phyloP scores from a whole-genome alignment of 176 grass and related monocot species.

The Oryza glumipatula region DNA sequence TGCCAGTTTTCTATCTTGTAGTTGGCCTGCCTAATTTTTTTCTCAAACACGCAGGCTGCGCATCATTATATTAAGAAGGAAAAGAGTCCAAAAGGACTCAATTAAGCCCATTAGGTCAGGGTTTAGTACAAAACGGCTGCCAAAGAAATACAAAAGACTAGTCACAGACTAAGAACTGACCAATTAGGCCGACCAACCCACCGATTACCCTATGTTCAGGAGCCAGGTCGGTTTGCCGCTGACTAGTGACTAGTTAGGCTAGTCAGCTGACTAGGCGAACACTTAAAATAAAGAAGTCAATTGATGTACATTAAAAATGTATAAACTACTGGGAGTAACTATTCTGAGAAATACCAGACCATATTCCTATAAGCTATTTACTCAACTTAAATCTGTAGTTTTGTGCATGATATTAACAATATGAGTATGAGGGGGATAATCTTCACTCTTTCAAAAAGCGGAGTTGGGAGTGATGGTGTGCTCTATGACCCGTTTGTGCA shows the following conservation, averaged over 20 bases:
- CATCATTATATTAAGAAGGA: too few relatives aligned
- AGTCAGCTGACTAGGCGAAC: not conserved
- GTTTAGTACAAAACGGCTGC: too few relatives aligned
- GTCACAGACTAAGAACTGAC: not conserved
- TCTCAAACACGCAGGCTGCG: too few relatives aligned
- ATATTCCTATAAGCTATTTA: constrained; percentile 9
- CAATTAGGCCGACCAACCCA: not conserved
- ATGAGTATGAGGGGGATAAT: too few relatives aligned
- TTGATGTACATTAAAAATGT: constrained; percentile 3
- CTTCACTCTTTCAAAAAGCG: too few relatives aligned
- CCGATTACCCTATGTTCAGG: not conserved
- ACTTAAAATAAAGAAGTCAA: not conserved
- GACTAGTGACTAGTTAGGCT: not conserved
- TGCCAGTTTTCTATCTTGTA: not conserved
- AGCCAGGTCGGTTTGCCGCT: not conserved
- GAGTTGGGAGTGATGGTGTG: too few relatives aligned
- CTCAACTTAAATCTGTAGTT: constrained; percentile 7
- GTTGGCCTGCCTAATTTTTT: not conserved
- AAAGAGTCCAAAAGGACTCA: too few relatives aligned
- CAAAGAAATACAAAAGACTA: not conserved
- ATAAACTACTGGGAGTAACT: constrained; percentile 12
- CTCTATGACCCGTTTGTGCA: too few relatives aligned
- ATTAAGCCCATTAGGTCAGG: too few relatives aligned
- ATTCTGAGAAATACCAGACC: constrained; percentile 11
- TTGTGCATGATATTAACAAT: not conserved